Conservation (phyloP, 768 basidiomycete species). For the Lentinula boryana region DNA sequence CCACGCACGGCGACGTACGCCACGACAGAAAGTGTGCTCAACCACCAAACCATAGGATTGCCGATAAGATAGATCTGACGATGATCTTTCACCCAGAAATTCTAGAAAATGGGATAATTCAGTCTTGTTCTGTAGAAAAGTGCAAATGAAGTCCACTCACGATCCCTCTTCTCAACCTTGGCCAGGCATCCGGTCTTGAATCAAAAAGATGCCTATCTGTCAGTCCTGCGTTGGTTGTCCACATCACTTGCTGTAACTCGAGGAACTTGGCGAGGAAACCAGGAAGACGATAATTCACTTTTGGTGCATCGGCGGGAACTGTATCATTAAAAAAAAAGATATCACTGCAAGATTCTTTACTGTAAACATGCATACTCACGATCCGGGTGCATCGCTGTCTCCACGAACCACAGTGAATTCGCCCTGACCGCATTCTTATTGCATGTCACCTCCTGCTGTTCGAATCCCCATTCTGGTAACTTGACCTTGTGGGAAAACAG, state of each 20-base stretch:
- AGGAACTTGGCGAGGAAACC: constrained; percentile 87
- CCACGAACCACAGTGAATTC: constrained; percentile 93
- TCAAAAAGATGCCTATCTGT: constrained; percentile 95
- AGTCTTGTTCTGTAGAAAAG: background rate
- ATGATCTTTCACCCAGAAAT: constrained; percentile 98
- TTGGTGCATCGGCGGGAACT: constrained; percentile 70
- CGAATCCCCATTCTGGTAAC: constrained; percentile 94
- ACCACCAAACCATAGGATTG: constrained; percentile 92
- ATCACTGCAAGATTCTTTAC: background rate
- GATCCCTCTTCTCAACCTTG: constrained; percentile 85
- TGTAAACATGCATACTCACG: constrained; percentile 38
- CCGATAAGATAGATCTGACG: constrained; percentile 93
- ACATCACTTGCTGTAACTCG: constrained; percentile 93
- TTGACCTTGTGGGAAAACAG: constrained; percentile 98
- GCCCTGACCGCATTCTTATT: constrained; percentile 91
- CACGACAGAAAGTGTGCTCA: constrained; percentile 65
- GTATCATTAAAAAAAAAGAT: constrained; percentile 1
- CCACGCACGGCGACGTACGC: constrained; percentile 67
- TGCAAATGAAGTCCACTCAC: constrained; percentile 42
- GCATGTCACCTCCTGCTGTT: constrained; percentile 99
- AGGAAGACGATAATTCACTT: constrained; percentile 88
- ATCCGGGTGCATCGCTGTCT: constrained; percentile 73
- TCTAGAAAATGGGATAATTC: constrained; percentile 37
- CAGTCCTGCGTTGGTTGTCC: constrained; percentile 92
- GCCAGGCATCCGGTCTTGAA: constrained; percentile 91